Conservation (phyloP, 1,284 basidiomycete species). For the Ceratobasidium sp. region DNA sequence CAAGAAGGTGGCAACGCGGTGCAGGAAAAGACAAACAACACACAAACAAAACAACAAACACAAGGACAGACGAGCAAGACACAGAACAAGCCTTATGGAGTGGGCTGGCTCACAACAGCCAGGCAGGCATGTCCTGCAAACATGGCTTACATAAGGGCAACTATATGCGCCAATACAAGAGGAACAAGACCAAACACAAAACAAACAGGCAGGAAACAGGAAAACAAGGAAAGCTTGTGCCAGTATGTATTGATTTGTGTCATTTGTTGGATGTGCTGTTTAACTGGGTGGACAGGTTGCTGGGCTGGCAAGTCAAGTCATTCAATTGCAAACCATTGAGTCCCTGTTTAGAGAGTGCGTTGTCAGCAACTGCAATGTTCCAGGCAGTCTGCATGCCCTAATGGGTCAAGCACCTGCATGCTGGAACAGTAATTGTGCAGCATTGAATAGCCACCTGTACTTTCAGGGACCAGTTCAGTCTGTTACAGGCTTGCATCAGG, state of each 20-base stretch:
- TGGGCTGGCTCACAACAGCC: too few species aligned
- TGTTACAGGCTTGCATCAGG: neutral
- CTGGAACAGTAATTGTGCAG: constrained; percentile 24
- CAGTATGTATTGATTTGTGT: neutral
- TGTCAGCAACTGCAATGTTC: neutral
- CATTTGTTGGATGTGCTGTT: neutral
- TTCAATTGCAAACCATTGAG: neutral
- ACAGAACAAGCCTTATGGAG: too few species aligned
- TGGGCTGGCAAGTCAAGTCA: constrained; percentile 14
- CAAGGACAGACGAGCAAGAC: too few species aligned
- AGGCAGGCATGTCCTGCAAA: too few species aligned
- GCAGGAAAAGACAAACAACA: too few species aligned
- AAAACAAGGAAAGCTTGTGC: too few species aligned
- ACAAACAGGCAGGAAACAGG: too few species aligned
- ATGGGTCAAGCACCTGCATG: neutral
- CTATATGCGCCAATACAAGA: too few species aligned
- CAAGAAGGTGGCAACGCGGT: too few species aligned
- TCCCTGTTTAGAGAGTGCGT: neutral
- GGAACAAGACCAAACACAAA: too few species aligned
- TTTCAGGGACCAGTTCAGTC: neutral
- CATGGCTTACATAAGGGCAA: too few species aligned
- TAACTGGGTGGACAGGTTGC: neutral
- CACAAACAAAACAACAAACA: too few species aligned
- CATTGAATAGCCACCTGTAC: constrained; percentile 3
- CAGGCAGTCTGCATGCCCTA: neutral